Percentiles rank a stretch among this genome's conserved stretches.
phyloP scores from a whole-genome alignment of 2,329 filamentous ascomycete genomes.

The Chrysoporthe cubensis region DNA sequence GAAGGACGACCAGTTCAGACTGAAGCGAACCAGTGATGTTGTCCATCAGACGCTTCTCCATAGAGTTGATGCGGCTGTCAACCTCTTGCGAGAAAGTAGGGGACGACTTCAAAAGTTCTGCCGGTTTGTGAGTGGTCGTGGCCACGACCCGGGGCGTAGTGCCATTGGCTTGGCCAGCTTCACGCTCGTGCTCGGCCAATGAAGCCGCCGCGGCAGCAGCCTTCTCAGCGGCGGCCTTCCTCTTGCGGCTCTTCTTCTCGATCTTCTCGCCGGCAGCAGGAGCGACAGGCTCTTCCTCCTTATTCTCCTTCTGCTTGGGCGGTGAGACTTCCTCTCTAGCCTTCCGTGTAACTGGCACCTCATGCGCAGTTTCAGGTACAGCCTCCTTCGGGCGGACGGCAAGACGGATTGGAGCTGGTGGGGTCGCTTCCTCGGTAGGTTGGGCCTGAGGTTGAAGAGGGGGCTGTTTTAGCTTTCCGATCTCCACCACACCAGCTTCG shows the following conservation, averaged over 20 bases:
- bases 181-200: conserved; percentile 40
- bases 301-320: conserved; percentile 50
- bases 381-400: conserved; percentile 38
- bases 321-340: conserved; percentile 37
- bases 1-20: conserved; percentile 20
- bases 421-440: conserved; percentile 37
- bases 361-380: conserved; percentile 28
- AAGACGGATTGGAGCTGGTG: conserved; percentile 38
- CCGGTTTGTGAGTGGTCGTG: conserved; percentile 38
- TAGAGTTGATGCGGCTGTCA: conserved; percentile 57
- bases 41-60: conserved; percentile 52
- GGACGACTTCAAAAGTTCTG: conserved; percentile 36
- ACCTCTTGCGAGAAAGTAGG: conserved; percentile 49
- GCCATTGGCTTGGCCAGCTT: conserved; percentile 46
- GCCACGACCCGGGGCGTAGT: conserved; percentile 39
- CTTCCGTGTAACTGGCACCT: conserved; percentile 38
- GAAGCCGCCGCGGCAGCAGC: conserved; percentile 50
- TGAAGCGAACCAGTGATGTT: conserved; percentile 22
- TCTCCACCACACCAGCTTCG: conserved; percentile 72
- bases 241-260: conserved; percentile 67
- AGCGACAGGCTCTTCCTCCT: conserved; percentile 51
- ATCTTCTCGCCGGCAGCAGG: conserved; percentile 54
- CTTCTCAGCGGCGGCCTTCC: conserved; percentile 63
- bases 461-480: conserved; percentile 67
- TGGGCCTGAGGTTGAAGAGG: conserved; percentile 51